phyloP scores from a whole-genome alignment of 805 yeast genomes.

The Monosporozyma servazzii region DNA sequence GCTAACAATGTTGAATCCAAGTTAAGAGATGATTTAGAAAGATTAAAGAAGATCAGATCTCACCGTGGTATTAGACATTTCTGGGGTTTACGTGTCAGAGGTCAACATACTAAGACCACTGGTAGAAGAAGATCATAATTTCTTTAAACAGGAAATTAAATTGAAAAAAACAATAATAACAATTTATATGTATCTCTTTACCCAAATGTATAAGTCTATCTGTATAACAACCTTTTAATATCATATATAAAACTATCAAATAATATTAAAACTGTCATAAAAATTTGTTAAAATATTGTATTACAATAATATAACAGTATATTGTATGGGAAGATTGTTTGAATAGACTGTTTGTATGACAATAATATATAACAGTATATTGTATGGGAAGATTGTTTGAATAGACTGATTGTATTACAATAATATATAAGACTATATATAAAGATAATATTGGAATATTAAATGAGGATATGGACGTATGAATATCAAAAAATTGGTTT shows the following conservation, averaged over 20 bases:
- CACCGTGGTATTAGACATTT: constrained; percentile 99
- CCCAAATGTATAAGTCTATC: no score
- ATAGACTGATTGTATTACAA: no score
- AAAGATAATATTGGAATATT: no score
- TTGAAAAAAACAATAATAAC: not conserved
- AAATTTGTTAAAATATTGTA: not conserved
- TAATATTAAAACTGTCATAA: not conserved
- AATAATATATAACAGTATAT: no score
- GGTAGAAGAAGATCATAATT: constrained; percentile 65
- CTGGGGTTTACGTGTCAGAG: constrained; percentile 99
- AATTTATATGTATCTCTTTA: no score
- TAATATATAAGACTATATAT: no score
- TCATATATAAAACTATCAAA: not conserved
- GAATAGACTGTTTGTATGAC: no score
- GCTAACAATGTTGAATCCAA: constrained; percentile 99
- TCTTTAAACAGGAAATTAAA: no score
- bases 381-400: no score
- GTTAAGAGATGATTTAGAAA: constrained; percentile 99
- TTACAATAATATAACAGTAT: no score
- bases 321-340: no score
- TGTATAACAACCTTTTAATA: not conserved
- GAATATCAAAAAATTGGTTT: not conserved
- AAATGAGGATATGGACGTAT: not conserved
- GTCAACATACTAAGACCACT: constrained; percentile 99
- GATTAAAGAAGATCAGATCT: constrained; percentile 99